Percentiles rank a stretch among this genome's conserved stretches.
These are phyloP conservation scores for Neltuma alba DNA, from an alignment of 306 rosid genomes.

Conservation along the genomic window DNA sequence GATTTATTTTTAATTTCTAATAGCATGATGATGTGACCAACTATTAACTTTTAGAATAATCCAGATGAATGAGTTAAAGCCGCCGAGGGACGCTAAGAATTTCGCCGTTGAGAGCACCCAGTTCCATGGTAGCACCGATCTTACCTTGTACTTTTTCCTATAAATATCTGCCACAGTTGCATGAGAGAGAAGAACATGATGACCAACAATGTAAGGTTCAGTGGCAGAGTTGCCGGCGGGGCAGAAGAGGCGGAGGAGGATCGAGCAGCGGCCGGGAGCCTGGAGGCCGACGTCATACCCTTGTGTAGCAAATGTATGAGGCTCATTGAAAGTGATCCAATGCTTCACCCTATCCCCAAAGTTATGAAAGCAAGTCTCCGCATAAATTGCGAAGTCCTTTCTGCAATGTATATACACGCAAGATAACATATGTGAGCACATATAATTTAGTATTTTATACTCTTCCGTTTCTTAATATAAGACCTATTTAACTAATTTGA, in stretches of 20 bases:
- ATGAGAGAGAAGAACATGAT: slow-evolving; percentile 6
- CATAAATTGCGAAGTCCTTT: not conserved
- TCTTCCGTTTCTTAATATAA: no score
- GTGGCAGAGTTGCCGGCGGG: not conserved
- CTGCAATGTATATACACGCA: not conserved
- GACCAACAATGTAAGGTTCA: slow-evolving; percentile 7
- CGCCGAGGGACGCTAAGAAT: no score
- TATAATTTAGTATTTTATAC: no score
- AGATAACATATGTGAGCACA: not conserved
- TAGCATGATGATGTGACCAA: no score
- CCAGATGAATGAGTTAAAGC: no score
- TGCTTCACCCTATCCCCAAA: slow-evolving; percentile 76
- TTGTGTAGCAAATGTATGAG: not conserved
- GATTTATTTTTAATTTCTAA: no score
- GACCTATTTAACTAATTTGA: no score
- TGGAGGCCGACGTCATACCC: slow-evolving; percentile 7
- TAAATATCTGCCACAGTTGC: not conserved
- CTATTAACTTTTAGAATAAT: no score
- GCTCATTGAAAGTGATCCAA: slow-evolving; percentile 77
- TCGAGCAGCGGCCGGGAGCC: slow-evolving; percentile 17
- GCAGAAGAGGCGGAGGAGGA: slow-evolving; percentile 1
- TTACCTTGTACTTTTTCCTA: slow-evolving; percentile 8
- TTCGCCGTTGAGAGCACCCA: no score
- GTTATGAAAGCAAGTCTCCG: slow-evolving; percentile 35
- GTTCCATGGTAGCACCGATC: no score